Evolutionary conservation across 768 basidiomycete genomes (phyloP).

Genomic region (Pleurotus giganteus): DNA sequence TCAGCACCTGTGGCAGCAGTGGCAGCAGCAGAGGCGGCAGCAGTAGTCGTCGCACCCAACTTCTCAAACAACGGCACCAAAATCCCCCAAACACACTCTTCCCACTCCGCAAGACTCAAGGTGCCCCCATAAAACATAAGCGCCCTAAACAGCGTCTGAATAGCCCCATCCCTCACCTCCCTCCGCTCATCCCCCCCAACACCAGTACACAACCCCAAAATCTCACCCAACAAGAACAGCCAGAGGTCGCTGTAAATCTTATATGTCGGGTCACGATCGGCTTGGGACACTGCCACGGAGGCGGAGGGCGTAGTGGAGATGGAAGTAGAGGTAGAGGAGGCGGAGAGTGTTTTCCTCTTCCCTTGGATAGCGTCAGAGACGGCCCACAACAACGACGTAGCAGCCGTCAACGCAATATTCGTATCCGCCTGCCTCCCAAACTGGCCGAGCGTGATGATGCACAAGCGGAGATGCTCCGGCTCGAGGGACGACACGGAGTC

Average conservation of each 20-base stretch:
- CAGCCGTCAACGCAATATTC: conserved; percentile 93
- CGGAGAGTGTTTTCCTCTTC: conserved; percentile 52
- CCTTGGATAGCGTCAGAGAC: conserved; percentile 94
- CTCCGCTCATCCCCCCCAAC: conserved; percentile 62
- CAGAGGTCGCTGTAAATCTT: conserved; percentile 63
- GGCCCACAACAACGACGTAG: conserved; percentile 91
- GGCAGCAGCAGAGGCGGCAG: conserved; percentile 13
- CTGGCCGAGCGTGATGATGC: conserved; percentile 86
- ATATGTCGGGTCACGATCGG: conserved; percentile 67
- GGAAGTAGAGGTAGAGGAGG: no score
- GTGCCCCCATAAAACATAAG: conserved; percentile 92
- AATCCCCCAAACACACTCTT: conserved; percentile 87
- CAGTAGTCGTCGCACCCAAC: conserved; percentile 31
- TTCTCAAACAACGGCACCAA: conserved; percentile 84
- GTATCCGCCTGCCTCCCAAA: conserved; percentile 94
- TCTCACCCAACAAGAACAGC: conserved; percentile 87
- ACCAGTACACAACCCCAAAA: conserved; percentile 70
- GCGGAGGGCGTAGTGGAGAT: no score
- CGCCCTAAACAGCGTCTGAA: conserved; percentile 92
- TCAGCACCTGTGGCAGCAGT: conserved; percentile 13
- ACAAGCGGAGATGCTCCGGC: conserved; percentile 77
- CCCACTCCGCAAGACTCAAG: conserved; percentile 81
- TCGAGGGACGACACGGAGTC: conserved; percentile 86
- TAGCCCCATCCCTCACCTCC: conserved; percentile 91
- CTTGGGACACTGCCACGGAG: no score